A percentile compares a stretch with the other conserved stretches of the same genome.
Conservation (phyloP, 2,329 filamentous ascomycete genomes). For the Aspergillus sojae region DNA sequence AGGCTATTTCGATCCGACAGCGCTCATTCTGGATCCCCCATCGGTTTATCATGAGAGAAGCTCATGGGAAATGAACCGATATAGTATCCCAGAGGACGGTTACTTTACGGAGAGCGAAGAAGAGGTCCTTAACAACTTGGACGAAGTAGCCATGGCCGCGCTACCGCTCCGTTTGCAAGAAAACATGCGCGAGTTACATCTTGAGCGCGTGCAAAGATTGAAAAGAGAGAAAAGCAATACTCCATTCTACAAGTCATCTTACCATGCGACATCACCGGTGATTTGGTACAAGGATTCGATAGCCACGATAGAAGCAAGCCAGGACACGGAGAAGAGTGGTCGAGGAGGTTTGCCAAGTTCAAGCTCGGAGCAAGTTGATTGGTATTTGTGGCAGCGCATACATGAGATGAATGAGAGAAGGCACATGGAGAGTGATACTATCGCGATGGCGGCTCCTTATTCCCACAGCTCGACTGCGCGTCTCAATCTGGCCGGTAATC, state of each 20-base stretch:
- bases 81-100: not conserved
- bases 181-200: conserved; percentile 31
- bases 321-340: conserved; percentile 5
- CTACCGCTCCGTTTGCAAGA: conserved; percentile 30
- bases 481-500: not conserved
- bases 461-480: not conserved
- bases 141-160: conserved; percentile 28
- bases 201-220: conserved; percentile 24
- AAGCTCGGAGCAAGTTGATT: not conserved
- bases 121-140: conserved; percentile 31
- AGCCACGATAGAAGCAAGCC: conserved; percentile 10
- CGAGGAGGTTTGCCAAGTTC: not conserved
- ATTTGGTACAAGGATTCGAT: conserved; percentile 22
- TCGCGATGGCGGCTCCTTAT: not conserved
- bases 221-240: conserved; percentile 15
- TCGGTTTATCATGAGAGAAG: not conserved
- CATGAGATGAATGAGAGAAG: no score
- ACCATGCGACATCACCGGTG: conserved; percentile 7
- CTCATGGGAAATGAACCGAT: not conserved
- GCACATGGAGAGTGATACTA: not conserved
- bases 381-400: not conserved
- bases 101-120: conserved; percentile 26
- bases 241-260: not conserved
- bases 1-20: not conserved
- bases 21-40: not conserved